Conservation (phyloP, 768 basidiomycete genomes). For the Mycena vitilis region DNA sequence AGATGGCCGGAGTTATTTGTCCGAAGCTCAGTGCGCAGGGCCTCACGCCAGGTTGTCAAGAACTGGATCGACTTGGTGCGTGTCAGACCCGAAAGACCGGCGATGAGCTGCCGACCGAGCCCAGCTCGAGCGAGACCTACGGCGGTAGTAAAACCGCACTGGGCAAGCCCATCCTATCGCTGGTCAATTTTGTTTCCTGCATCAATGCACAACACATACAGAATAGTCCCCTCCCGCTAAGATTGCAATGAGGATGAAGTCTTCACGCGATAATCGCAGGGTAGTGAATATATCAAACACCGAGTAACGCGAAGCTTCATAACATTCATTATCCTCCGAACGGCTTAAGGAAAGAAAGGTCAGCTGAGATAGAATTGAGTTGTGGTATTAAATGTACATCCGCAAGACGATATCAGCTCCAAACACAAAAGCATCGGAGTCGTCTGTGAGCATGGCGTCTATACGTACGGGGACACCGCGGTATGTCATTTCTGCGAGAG, state of each 20-base stretch:
- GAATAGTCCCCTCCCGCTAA: conserved; percentile 58
- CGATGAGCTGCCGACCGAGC: conserved; percentile 24
- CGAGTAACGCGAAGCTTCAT: conserved; percentile 51
- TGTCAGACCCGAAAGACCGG: background rate
- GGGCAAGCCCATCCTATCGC: background rate
- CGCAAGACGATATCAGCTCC: conserved; percentile 56
- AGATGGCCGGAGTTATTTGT: conserved; percentile 37
- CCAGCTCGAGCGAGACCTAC: conserved; percentile 23
- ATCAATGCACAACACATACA: conserved; percentile 23
- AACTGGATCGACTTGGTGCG: background rate
- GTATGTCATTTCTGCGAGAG: conserved; percentile 57
- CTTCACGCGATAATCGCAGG: conserved; percentile 40
- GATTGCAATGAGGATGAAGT: conserved; percentile 53
- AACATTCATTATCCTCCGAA: conserved; percentile 57
- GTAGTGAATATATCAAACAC: conserved; percentile 40
- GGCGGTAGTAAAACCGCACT: background rate
- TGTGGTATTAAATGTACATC: conserved; percentile 5
- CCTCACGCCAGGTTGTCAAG: conserved; percentile 9
- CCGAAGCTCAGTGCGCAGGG: conserved; percentile 12
- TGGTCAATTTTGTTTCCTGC: background rate
- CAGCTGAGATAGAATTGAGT: background rate
- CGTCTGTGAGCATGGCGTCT: conserved; percentile 62
- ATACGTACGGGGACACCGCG: conserved; percentile 47
- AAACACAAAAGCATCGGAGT: conserved; percentile 62
- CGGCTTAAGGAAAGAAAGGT: conserved; percentile 49